These are phyloP conservation scores for Sutorius australiensis DNA, from an alignment of 768 basidiomycete genomes.

Conservation along the genomic window DNA sequence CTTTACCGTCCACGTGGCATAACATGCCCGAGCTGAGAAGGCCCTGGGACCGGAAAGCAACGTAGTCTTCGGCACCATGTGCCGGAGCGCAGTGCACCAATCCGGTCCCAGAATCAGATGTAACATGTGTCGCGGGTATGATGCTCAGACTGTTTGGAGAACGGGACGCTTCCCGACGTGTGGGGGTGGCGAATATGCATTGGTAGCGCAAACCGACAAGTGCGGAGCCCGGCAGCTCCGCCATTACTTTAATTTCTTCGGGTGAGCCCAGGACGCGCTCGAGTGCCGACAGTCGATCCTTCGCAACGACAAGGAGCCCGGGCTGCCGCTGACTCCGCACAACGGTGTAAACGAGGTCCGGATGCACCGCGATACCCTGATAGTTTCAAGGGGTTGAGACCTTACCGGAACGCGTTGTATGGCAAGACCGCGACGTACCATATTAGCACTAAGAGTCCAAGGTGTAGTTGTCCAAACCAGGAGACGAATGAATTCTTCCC, in stretches of 20 bases:
- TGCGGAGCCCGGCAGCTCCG: slow-evolving; percentile 34
- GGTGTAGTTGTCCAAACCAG: slow-evolving; percentile 98
- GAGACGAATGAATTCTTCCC: slow-evolving; percentile 43
- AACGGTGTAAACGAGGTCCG: slow-evolving; percentile 64
- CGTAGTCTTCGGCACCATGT: slow-evolving; percentile 92
- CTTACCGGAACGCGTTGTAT: not conserved
- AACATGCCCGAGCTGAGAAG: slow-evolving; percentile 51
- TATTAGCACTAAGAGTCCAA: slow-evolving; percentile 95
- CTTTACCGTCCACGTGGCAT: slow-evolving; percentile 80
- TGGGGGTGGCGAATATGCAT: slow-evolving; percentile 51
- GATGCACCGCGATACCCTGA: slow-evolving; percentile 86
- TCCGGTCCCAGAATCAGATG: slow-evolving; percentile 85
- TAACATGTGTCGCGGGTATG: slow-evolving; percentile 74
- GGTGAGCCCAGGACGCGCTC: slow-evolving; percentile 20
- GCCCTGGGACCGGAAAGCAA: slow-evolving; percentile 57
- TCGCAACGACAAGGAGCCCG: slow-evolving; percentile 45
- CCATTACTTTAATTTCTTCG: slow-evolving; percentile 18
- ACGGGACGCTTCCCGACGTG: not conserved
- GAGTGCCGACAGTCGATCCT: slow-evolving; percentile 44
- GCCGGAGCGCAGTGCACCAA: slow-evolving; percentile 95
- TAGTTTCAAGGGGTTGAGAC: not conserved
- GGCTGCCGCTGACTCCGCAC: slow-evolving; percentile 33
- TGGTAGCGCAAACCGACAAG: slow-evolving; percentile 60
- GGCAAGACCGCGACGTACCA: slow-evolving; percentile 49
- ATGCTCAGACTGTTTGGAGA: slow-evolving; percentile 36